These are phyloP conservation scores for Exophiala phaeomuriformis DNA, from an alignment of 2,329 filamentous ascomycete species.

Conservation along the genomic window DNA sequence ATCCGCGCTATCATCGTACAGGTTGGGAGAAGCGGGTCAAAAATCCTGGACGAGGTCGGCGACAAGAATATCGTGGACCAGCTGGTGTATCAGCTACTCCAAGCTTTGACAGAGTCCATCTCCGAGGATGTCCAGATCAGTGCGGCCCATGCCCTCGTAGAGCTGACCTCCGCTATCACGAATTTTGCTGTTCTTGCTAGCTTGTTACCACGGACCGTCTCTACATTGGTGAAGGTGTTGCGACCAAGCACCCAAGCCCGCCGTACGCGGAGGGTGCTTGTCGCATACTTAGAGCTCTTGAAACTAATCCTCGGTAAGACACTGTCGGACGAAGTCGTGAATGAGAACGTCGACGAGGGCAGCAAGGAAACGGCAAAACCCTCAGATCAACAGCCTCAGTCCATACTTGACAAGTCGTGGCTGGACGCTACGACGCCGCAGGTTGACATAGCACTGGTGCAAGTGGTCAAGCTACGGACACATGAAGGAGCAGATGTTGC, in stretches of 20 bases:
- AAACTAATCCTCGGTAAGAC: slow-evolving; percentile 40
- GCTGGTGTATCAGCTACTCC: slow-evolving; percentile 70
- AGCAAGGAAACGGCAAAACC: slow-evolving; percentile 20
- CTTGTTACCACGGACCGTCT: slow-evolving; percentile 83
- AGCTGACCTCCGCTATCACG: slow-evolving; percentile 57
- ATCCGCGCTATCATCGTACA: slow-evolving; percentile 54
- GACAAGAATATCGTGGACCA: slow-evolving; percentile 75
- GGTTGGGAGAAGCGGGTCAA: slow-evolving; percentile 42
- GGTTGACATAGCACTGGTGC: slow-evolving; percentile 72
- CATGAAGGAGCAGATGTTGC: slow-evolving; percentile 65
- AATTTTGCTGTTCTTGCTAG: slow-evolving; percentile 70
- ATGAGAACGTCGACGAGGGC: neutral
- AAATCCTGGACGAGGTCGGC: slow-evolving; percentile 45
- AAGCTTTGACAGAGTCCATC: slow-evolving; percentile 58
- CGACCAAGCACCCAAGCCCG: slow-evolving; percentile 59
- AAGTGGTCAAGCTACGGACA: slow-evolving; percentile 65
- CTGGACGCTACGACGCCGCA: slow-evolving; percentile 71
- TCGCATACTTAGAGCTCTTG: slow-evolving; percentile 54
- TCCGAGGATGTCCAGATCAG: slow-evolving; percentile 64
- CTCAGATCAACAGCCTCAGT: slow-evolving; percentile 29
- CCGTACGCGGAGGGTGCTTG: slow-evolving; percentile 57
- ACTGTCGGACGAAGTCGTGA: slow-evolving; percentile 40
- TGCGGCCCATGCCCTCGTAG: slow-evolving; percentile 58
- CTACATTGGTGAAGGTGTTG: slow-evolving; percentile 67
- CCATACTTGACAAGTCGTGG: slow-evolving; percentile 54